Percentiles rank a stretch among this genome's conserved stretches.
Evolutionary conservation across 2,329 filamentous ascomycete species (phyloP).

Genomic region (Trichoderma sp.): DNA sequence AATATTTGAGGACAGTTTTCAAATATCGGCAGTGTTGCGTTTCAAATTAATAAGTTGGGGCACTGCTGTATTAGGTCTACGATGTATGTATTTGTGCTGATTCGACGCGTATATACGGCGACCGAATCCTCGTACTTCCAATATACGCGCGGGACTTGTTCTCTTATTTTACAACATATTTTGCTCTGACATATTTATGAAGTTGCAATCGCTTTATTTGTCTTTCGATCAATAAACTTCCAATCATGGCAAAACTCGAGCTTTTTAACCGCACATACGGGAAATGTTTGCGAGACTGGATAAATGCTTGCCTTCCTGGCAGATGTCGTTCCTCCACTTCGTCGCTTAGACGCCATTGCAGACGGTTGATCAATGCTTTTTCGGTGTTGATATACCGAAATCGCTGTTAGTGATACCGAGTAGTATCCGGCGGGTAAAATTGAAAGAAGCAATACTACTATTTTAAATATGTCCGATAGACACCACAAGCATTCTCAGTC

Average conservation of each 20-base stretch:
- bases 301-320: not conserved
- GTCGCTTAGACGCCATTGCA: not conserved
- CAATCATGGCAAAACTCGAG: not conserved
- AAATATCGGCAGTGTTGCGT: not conserved
- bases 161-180: not conserved
- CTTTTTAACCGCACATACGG: conserved; percentile 1
- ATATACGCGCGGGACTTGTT: not conserved
- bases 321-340: not conserved
- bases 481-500: not conserved
- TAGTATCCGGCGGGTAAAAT: not conserved
- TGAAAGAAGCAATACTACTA: not conserved
- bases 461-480: not conserved
- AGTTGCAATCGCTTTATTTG: not conserved
- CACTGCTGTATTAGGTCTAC: not conserved
- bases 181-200: no score
- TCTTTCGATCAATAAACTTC: not conserved
- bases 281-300: not conserved
- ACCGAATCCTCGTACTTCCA: not conserved
- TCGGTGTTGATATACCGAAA: not conserved
- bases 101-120: not conserved
- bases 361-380: not conserved
- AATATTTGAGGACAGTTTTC: not conserved
- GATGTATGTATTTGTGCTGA: not conserved
- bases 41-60: no score
- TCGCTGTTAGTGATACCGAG: not conserved